Conservation (phyloP, 768 basidiomycete genomes). For the Calocera viscosa region DNA sequence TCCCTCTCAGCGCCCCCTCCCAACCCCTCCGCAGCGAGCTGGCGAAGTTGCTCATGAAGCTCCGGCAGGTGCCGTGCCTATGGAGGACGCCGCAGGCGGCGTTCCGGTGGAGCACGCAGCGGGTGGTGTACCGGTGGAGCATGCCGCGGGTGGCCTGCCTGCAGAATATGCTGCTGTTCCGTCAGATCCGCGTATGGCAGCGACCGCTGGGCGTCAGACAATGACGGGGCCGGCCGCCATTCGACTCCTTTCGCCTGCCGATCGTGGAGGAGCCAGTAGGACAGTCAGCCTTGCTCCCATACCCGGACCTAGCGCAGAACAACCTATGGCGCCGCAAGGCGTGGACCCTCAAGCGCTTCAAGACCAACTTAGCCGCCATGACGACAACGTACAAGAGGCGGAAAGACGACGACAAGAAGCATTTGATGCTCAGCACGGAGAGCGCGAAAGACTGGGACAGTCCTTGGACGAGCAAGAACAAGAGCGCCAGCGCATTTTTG, state of each 20-base stretch:
- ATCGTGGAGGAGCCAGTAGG: neutral
- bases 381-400: neutral
- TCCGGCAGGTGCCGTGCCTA: neutral
- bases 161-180: neutral
- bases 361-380: neutral
- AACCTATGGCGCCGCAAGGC: neutral
- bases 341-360: neutral
- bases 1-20: neutral
- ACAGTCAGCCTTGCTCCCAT: neutral
- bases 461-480: constrained; percentile 32
- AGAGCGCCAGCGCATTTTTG: constrained; percentile 32
- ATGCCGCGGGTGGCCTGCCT: neutral
- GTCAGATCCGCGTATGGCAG: neutral
- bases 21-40: neutral
- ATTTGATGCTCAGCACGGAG: constrained; percentile 30
- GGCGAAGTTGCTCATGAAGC: neutral
- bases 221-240: neutral
- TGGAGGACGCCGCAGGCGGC: neutral
- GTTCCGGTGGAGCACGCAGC: neutral
- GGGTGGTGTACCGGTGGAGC: neutral
- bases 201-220: neutral
- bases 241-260: neutral
- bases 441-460: constrained; percentile 41
- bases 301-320: neutral
- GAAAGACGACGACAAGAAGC: constrained; percentile 4